These are phyloP conservation scores for Lophiotrema nucula DNA, from an alignment of 495 filamentous ascomycete genomes.

Conservation along the genomic window DNA sequence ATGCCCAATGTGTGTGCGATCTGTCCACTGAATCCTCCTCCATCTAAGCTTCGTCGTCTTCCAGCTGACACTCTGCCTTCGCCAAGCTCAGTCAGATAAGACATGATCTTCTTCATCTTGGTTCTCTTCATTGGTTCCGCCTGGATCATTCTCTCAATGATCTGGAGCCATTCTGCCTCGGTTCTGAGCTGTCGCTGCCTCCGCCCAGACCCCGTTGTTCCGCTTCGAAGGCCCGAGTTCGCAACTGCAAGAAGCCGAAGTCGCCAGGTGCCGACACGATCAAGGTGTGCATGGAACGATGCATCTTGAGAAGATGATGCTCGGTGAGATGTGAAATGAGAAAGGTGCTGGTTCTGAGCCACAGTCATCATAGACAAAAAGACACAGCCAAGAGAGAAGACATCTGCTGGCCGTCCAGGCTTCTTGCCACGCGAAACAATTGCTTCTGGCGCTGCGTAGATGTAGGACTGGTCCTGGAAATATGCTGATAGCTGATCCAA, in stretches of 20 bases:
- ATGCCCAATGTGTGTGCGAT: background rate
- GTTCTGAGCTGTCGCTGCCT: conserved; percentile 23
- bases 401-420: conserved; percentile 23
- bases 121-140: conserved; percentile 21
- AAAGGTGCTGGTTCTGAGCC: conserved; percentile 16
- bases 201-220: conserved; percentile 13
- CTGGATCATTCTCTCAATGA: conserved; percentile 27
- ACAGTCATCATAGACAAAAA: conserved; percentile 36
- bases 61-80: conserved; percentile 12
- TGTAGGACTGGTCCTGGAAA: conserved; percentile 30
- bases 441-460: conserved; percentile 36
- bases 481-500: conserved; percentile 25
- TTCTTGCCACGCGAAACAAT: conserved; percentile 27
- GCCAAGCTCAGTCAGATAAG: conserved; percentile 5
- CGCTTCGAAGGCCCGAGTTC: conserved; percentile 20
- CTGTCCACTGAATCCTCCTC: conserved; percentile 24
- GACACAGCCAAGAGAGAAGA: conserved; percentile 31
- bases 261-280: conserved; percentile 32
- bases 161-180: conserved; percentile 20
- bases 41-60: conserved; percentile 30
- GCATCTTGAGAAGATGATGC: conserved; percentile 28
- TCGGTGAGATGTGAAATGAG: conserved; percentile 24
- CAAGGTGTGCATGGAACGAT: conserved; percentile 36
- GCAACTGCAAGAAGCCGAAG: conserved; percentile 20
- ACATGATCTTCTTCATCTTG: conserved; percentile 24